Percentiles rank a stretch among this genome's conserved stretches.
Conservation (phyloP, 805 yeast species). For the Suhomyces pyralidae region DNA sequence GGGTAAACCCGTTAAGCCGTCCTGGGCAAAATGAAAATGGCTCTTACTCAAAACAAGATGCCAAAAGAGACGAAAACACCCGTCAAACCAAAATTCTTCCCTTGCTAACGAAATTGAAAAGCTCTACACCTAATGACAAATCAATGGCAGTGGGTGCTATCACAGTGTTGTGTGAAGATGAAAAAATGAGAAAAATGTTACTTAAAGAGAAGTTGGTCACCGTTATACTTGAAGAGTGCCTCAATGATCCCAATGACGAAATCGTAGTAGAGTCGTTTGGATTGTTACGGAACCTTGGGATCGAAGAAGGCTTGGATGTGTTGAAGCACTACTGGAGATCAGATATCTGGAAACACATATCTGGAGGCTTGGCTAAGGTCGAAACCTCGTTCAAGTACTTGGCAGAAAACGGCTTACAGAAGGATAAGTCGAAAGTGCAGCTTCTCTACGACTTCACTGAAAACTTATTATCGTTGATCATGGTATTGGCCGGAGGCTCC, state of each 20-base stretch:
- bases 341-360: conserved; percentile 66
- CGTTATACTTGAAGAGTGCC: conserved; percentile 56
- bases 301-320: conserved; percentile 87
- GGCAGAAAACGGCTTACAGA: conserved; percentile 17
- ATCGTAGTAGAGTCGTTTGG: conserved; percentile 81
- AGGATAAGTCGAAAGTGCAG: conserved; percentile 43
- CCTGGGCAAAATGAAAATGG: conserved; percentile 3
- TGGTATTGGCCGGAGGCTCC: conserved; percentile 63
- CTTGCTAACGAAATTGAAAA: conserved; percentile 59
- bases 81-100: conserved; percentile 63
- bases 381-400: conserved; percentile 46
- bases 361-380: conserved; percentile 49
- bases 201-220: conserved; percentile 71
- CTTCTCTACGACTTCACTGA: conserved; percentile 67
- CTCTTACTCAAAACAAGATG: conserved; percentile 11
- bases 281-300: conserved; percentile 69
- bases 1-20: conserved; percentile 31
- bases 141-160: conserved; percentile 75
- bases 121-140: conserved; percentile 67
- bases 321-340: conserved; percentile 74
- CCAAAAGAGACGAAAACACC: conserved; percentile 44
- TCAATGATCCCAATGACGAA: conserved; percentile 68
- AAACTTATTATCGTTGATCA: conserved; percentile 64
- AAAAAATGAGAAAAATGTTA: conserved; percentile 55
- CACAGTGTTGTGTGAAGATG: conserved; percentile 67